Evolutionary conservation across 805 yeast species (phyloP).

Genomic region (Lachancea meyersii): DNA sequence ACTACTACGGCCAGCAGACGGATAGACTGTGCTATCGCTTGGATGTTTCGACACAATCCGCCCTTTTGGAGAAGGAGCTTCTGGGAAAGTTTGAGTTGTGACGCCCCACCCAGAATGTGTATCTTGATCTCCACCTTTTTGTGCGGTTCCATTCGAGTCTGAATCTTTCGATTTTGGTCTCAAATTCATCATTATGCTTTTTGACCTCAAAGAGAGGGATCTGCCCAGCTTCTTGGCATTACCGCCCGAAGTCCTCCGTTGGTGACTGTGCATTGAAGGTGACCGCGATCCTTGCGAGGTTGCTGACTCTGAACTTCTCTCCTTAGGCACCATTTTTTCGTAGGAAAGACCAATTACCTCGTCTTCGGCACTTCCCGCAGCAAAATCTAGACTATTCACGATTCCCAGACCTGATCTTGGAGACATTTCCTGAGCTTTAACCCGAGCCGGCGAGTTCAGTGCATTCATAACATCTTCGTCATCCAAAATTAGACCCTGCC

Average conservation of each 20-base stretch:
- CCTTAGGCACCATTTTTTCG: slow-evolving; percentile 1
- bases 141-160: not conserved
- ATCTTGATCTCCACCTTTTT: slow-evolving; percentile 14
- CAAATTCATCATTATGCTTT: slow-evolving; percentile 22
- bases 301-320: not conserved
- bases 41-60: slow-evolving; percentile 19
- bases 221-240: slow-evolving; percentile 23
- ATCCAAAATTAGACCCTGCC: slow-evolving; percentile 16
- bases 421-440: not conserved
- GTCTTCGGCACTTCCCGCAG: not conserved
- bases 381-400: not conserved
- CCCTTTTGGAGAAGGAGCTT: slow-evolving; percentile 5
- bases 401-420: slow-evolving; percentile 8
- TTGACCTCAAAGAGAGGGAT: slow-evolving; percentile 32
- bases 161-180: slow-evolving; percentile 16
- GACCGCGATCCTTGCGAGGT: slow-evolving; percentile 2
- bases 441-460: slow-evolving; percentile 7
- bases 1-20: not conserved
- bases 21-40: slow-evolving; percentile 26
- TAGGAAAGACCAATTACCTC: slow-evolving; percentile 2
- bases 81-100: slow-evolving; percentile 7
- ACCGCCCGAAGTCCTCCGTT: slow-evolving; percentile 12
- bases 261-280: slow-evolving; percentile 8
- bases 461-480: slow-evolving; percentile 8
- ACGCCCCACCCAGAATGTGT: slow-evolving; percentile 35